These are phyloP conservation scores for Mycena galopus DNA, from an alignment of 768 basidiomycete genomes.

Conservation along the genomic window DNA sequence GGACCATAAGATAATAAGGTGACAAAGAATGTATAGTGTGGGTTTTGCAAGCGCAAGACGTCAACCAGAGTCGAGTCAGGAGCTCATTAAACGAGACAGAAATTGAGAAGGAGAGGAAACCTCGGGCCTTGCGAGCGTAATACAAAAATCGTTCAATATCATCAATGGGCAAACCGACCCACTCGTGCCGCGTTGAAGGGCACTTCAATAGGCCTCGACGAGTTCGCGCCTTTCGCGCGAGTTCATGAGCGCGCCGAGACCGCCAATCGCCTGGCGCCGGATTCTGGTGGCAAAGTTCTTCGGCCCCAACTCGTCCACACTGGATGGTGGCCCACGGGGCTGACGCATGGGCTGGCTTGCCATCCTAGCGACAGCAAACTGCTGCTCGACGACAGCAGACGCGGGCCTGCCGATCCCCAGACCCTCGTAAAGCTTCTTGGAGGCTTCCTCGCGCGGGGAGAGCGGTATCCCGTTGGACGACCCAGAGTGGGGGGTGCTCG, in stretches of 20 bases:
- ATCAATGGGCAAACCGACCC: slow-evolving; percentile 13
- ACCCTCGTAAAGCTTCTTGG: slow-evolving; percentile 90
- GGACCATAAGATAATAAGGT: slow-evolving; percentile 26
- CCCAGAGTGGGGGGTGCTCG: slow-evolving; percentile 82
- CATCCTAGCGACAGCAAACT: slow-evolving; percentile 61
- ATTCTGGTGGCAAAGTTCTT: slow-evolving; percentile 92
- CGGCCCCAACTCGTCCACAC: slow-evolving; percentile 87
- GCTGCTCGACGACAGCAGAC: slow-evolving; percentile 59
- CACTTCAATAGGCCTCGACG: slow-evolving; percentile 70
- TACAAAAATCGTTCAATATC: slow-evolving; percentile 32
- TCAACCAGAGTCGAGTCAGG: slow-evolving; percentile 6
- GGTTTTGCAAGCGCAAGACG: slow-evolving; percentile 28
- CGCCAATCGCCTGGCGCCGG: slow-evolving; percentile 87
- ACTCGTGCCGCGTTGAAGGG: background rate
- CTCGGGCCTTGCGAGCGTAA: slow-evolving; percentile 28
- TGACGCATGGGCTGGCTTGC: slow-evolving; percentile 84
- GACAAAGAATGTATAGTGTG: slow-evolving; percentile 39
- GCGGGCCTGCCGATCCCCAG: slow-evolving; percentile 84
- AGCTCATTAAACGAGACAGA: slow-evolving; percentile 31
- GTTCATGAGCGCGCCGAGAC: slow-evolving; percentile 82
- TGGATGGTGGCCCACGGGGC: slow-evolving; percentile 89
- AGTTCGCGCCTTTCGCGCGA: slow-evolving; percentile 85
- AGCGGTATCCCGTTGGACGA: slow-evolving; percentile 73
- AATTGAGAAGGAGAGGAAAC: slow-evolving; percentile 19
- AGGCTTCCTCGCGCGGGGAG: slow-evolving; percentile 88